Conservation (phyloP, 2,329 filamentous ascomycete genomes). For the Tolypocladium album region DNA sequence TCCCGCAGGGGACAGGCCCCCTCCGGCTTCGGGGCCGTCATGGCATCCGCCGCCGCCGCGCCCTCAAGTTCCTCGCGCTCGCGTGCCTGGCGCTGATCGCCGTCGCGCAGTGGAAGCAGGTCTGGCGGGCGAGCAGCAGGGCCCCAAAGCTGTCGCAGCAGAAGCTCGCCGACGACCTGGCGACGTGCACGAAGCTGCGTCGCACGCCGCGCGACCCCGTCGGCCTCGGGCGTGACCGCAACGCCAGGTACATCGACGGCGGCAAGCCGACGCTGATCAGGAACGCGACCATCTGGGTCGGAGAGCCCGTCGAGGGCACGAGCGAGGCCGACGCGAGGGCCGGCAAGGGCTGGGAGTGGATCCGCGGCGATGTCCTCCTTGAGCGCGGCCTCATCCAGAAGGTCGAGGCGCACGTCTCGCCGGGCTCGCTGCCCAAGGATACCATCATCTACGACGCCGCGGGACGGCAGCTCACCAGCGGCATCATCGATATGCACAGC, state of each 20-base stretch:
- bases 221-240: slow-evolving; percentile 45
- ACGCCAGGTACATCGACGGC: slow-evolving; percentile 49
- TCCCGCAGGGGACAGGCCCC: slow-evolving; percentile 6
- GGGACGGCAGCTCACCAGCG: slow-evolving; percentile 51
- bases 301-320: slow-evolving; percentile 43
- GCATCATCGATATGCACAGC: slow-evolving; percentile 63
- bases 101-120: slow-evolving; percentile 37
- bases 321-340: slow-evolving; percentile 41
- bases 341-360: slow-evolving; percentile 52
- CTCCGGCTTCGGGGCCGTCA: slow-evolving; percentile 12
- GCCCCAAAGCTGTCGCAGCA: slow-evolving; percentile 34
- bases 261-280: slow-evolving; percentile 50
- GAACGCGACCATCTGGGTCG: slow-evolving; percentile 57
- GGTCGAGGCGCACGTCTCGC: slow-evolving; percentile 34
- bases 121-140: slow-evolving; percentile 16
- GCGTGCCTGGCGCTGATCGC: slow-evolving; percentile 39
- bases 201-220: slow-evolving; percentile 43
- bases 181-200: slow-evolving; percentile 43
- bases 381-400: slow-evolving; percentile 50
- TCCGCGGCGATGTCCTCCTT: slow-evolving; percentile 47
- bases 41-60: slow-evolving; percentile 30
- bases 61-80: slow-evolving; percentile 30
- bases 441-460: slow-evolving; percentile 44
- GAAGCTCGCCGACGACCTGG: slow-evolving; percentile 42
- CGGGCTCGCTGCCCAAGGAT: slow-evolving; percentile 31